phyloP scores from a whole-genome alignment of 1,284 basidiomycete genomes.

The Boletellus deceptivus region DNA sequence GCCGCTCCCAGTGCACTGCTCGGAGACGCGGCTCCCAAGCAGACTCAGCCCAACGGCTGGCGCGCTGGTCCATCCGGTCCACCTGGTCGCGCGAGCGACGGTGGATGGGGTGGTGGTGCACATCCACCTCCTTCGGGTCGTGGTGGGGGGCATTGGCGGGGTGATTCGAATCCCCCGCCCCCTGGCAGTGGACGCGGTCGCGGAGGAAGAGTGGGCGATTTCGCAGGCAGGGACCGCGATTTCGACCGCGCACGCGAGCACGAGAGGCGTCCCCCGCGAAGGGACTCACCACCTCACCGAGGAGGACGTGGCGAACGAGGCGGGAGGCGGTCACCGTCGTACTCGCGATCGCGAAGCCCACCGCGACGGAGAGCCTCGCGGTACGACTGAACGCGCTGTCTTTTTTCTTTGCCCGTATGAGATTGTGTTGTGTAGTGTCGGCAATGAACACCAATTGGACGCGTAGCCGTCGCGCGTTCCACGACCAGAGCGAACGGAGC shows the following conservation, averaged over 20 bases:
- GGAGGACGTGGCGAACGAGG: constrained; percentile 41
- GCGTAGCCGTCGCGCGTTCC: too few species aligned
- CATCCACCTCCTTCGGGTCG: constrained; percentile 39
- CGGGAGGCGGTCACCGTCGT: constrained; percentile 37
- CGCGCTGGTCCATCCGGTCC: constrained; percentile 28
- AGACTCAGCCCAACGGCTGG: constrained; percentile 40
- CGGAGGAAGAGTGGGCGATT: constrained; percentile 40
- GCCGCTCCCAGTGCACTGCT: constrained; percentile 40
- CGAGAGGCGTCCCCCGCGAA: constrained; percentile 41
- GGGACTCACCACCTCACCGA: constrained; percentile 45
- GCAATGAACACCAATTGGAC: too few species aligned
- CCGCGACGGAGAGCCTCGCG: constrained; percentile 31
- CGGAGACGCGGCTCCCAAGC: constrained; percentile 21
- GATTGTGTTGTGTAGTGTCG: not conserved
- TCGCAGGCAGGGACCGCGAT: constrained; percentile 35
- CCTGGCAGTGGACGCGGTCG: constrained; percentile 43
- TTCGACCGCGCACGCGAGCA: constrained; percentile 34
- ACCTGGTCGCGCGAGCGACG: constrained; percentile 40
- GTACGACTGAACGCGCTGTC: constrained; percentile 31
- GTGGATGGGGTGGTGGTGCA: constrained; percentile 45
- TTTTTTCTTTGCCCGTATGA: not conserved
- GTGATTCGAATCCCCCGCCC: constrained; percentile 50
- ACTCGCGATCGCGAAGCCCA: constrained; percentile 34
- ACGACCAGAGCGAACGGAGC: too few species aligned
- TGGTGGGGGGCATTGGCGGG: constrained; percentile 68